A percentile compares a stretch with the other conserved stretches of the same genome.
Evolutionary conservation across 352 stramenopile genomes (phyloP).

Genomic region (Globisporangium megalacanthum): DNA sequence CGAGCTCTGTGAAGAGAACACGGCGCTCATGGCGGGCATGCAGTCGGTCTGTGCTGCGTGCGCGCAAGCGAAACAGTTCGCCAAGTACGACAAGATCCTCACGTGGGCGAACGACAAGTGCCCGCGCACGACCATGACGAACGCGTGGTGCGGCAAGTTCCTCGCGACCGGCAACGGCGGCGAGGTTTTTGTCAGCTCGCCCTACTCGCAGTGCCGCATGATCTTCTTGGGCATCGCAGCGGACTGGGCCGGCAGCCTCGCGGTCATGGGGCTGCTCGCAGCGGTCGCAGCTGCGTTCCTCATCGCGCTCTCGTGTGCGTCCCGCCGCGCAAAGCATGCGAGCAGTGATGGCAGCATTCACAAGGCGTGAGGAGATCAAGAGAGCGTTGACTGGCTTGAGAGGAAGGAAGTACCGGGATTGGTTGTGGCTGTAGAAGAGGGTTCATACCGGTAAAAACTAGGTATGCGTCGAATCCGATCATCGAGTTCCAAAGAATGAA

Average conservation of each 20-base stretch:
- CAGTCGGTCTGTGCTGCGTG: constrained; percentile 49
- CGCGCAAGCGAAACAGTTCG: constrained; percentile 38
- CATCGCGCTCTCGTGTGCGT: constrained; percentile 54
- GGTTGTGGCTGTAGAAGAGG: too few species aligned
- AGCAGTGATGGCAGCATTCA: neutral
- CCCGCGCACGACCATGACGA: constrained; percentile 39
- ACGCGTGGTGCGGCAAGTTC: constrained; percentile 61
- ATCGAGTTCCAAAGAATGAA: neutral
- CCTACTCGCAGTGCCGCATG: constrained; percentile 66
- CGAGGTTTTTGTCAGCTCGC: constrained; percentile 53
- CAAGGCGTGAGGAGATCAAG: constrained; percentile 1
- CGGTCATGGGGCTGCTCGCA: constrained; percentile 41
- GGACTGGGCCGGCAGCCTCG: constrained; percentile 57
- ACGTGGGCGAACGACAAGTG: constrained; percentile 80
- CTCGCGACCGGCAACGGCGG: constrained; percentile 32
- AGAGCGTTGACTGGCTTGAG: too few species aligned
- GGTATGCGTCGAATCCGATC: neutral
- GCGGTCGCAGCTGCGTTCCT: constrained; percentile 46
- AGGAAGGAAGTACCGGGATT: too few species aligned
- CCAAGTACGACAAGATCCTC: constrained; percentile 67
- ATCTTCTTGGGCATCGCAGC: constrained; percentile 63
- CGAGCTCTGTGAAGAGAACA: constrained; percentile 46
- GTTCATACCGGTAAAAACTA: neutral
- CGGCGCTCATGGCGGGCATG: constrained; percentile 27
- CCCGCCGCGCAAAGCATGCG: constrained; percentile 31